A percentile compares a stretch with the other conserved stretches of the same genome.
phyloP scores from a whole-genome alignment of 192 early-diverging fungal genomes.

The Chytriomyces sp. region DNA sequence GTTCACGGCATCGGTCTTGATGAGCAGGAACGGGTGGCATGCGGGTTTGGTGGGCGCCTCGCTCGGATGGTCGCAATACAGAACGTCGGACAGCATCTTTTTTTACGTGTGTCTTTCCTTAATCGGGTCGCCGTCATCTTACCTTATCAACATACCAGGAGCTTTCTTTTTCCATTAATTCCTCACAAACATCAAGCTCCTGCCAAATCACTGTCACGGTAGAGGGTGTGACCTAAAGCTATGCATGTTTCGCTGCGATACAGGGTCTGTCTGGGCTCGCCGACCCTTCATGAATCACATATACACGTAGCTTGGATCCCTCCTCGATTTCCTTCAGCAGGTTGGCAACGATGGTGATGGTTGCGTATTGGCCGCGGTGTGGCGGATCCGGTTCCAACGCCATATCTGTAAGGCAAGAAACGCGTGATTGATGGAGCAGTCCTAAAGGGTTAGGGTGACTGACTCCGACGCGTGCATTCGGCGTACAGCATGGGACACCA shows the following conservation, averaged over 20 bases:
- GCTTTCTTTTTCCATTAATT: no score
- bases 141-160: no score
- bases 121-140: neutral
- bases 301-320: slow-evolving; percentile 3
- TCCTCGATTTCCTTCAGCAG: neutral
- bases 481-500: neutral
- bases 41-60: neutral
- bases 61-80: neutral
- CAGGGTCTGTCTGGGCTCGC: no score
- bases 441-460: neutral
- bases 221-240: no score
- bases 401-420: neutral
- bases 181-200: no score
- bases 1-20: neutral
- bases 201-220: no score
- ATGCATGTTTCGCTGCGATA: no score
- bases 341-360: neutral
- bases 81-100: neutral
- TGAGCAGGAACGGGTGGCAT: slow-evolving; percentile 23
- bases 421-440: neutral
- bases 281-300: no score
- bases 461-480: neutral
- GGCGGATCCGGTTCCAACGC: neutral
- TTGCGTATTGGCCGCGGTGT: neutral
- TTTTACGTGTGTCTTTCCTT: neutral